phyloP scores from a whole-genome alignment of 106 monocot genomes.

The Dendrobium nobile region DNA sequence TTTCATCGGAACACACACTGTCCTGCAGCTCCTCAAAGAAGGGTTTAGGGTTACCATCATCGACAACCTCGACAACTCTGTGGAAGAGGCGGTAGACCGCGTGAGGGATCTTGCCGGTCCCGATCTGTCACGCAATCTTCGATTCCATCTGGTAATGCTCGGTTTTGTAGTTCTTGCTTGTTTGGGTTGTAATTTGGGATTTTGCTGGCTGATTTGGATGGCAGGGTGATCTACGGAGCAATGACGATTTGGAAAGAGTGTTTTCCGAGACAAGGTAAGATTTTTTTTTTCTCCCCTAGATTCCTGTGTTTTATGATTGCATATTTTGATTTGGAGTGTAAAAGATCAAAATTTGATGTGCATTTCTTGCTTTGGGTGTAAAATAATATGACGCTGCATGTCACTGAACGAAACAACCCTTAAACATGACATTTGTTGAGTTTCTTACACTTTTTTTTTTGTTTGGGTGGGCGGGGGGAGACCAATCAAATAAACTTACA shows the following conservation, averaged over 20 bases:
- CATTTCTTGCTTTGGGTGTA: too few species aligned
- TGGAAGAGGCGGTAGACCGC: slow-evolving; percentile 47
- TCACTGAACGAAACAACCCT: neutral
- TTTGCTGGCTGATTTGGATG: neutral
- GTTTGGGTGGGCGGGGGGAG: too few species aligned
- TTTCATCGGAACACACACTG: slow-evolving; percentile 75
- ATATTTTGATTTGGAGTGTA: too few species aligned
- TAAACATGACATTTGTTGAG: neutral
- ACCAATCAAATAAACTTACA: too few species aligned
- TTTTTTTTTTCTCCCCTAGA: neutral
- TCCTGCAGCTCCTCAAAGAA: slow-evolving; percentile 61
- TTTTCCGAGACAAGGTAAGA: slow-evolving; percentile 11
- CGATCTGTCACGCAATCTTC: slow-evolving; percentile 40
- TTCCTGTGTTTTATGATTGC: too few species aligned
- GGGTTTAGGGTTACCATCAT: slow-evolving; percentile 51
- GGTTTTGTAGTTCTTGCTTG: neutral
- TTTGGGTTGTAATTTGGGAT: neutral
- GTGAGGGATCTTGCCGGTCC: slow-evolving; percentile 49
- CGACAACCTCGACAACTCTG: slow-evolving; percentile 72
- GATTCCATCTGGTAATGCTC: slow-evolving; percentile 37
- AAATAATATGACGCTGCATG: neutral
- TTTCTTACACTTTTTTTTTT: neutral
- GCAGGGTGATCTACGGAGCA: slow-evolving; percentile 27
- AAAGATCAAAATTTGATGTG: too few species aligned
- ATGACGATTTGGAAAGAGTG: slow-evolving; percentile 16